Evolutionary conservation across 2,329 filamentous ascomycete species (phyloP), one percentile per base, ranked within the genome.

Genomic region (Diaporthe australafricana): DNA sequence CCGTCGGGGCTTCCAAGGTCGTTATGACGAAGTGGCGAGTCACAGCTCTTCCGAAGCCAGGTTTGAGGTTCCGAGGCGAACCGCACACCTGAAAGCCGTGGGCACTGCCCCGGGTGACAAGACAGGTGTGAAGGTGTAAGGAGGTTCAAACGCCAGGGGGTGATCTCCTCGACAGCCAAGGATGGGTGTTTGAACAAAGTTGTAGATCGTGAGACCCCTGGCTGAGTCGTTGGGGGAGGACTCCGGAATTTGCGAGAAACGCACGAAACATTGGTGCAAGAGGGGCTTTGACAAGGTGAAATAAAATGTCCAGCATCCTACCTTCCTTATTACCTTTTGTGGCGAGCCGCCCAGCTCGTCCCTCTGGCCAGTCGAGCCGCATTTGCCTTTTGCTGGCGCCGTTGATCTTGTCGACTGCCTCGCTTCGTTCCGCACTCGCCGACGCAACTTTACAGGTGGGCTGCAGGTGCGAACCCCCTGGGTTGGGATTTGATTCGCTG

Each of bases 21-120:
- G 20, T 48, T 63, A 63, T 63, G 60, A 63, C 60, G 42, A 47
- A 63, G 60, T 63, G 60, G 60, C 60, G 60, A 63, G 30, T 63
- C 60, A 48, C 57, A 48, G 27, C 9, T 38, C 17, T 35, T 25
- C 30, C 27, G 45, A 27, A 42, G 27, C 60, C 45, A 25, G 60
- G 60, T 65, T 65, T 50, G 47, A 65, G 45, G 60, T 38, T 14
- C 20, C 14, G 60, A 65, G 16, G 45, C 45, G 60, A 65, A 38
- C 60, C 45, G 38, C 30, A 38, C 5, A 30, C 60, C 42, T 27
- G 25, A n/a, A 16, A 40, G 53, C 20, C 45, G 22, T 30, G 20
- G 53, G n/a, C 66, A 27, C 40, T 22, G 57, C 40, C 32, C 32
- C 20, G 27, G 53, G 42, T 69, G 67, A 42, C 40, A 20, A n/a